These are phyloP conservation scores for Lepidium campestre DNA, from an alignment of 441 rosid species.

Conservation along the genomic window DNA sequence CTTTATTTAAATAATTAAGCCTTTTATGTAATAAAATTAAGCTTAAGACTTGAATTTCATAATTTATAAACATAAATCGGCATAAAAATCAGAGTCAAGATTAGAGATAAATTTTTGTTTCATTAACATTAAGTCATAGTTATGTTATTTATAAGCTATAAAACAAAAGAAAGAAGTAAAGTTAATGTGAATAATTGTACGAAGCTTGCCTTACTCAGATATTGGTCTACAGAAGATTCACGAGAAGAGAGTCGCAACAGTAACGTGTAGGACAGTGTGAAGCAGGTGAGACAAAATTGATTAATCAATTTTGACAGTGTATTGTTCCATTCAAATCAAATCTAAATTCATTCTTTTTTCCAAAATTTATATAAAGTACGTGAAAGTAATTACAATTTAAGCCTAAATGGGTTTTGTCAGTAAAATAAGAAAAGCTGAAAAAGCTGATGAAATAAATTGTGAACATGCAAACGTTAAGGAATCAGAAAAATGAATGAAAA, in stretches of 20 bases:
- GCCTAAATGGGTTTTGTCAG: neutral
- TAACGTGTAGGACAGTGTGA: constrained; percentile 23
- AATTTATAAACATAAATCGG: too few relatives aligned
- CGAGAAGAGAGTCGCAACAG: constrained; percentile 24
- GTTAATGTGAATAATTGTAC: constrained; percentile 21
- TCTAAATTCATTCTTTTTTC: neutral
- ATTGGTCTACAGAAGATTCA: constrained; percentile 25
- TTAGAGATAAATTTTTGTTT: neutral
- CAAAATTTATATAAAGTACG: neutral
- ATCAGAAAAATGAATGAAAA: constrained; percentile 1
- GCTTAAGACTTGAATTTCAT: neutral
- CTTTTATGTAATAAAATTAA: neutral
- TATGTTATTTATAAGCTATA: constrained; percentile 4
- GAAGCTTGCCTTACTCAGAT: constrained; percentile 14
- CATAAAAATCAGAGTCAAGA: neutral
- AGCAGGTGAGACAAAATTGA: constrained; percentile 31
- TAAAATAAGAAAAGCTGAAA: neutral
- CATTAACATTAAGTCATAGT: neutral
- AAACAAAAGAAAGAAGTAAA: neutral
- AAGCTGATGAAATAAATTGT: constrained; percentile 24
- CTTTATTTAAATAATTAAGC: neutral
- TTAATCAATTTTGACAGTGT: constrained; percentile 26
- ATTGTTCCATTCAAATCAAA: constrained; percentile 24
- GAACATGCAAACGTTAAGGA: constrained; percentile 27
- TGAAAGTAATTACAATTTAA: neutral